phyloP scores from a whole-genome alignment of 139 green algal genomes.

The Dunaliella primolecta region DNA sequence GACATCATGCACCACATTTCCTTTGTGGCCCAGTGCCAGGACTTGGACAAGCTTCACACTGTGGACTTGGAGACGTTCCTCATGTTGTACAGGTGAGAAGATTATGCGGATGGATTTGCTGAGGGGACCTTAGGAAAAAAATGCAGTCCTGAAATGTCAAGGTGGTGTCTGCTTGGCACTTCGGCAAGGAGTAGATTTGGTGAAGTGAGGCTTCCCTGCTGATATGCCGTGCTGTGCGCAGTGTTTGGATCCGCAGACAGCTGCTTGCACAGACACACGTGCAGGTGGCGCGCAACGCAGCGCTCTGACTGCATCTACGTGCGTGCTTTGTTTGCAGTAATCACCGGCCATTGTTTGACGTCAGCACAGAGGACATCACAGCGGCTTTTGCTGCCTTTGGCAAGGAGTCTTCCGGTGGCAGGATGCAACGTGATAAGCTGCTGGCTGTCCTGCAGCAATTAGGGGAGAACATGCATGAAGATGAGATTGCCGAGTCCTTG shows the following conservation, averaged over 20 bases:
- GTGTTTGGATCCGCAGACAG: no score
- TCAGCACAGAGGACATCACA: constrained; percentile 42
- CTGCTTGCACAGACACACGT: neutral
- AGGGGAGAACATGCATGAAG: constrained; percentile 49
- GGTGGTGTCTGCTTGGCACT: no score
- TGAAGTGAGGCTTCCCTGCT: no score
- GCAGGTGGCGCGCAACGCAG: no score
- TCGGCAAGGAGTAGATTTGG: no score
- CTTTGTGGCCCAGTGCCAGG: constrained; percentile 29
- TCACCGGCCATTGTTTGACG: constrained; percentile 56
- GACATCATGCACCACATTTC: constrained; percentile 40
- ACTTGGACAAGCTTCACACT: constrained; percentile 27
- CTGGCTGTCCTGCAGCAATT: constrained; percentile 37
- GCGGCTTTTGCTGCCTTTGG: constrained; percentile 53
- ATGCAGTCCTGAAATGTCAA: no score
- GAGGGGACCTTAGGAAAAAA: no score
- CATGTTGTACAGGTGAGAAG: constrained; percentile 42
- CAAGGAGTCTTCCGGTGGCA: constrained; percentile 17
- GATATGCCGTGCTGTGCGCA: no score
- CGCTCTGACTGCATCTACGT: no score
- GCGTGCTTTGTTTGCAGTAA: constrained; percentile 30
- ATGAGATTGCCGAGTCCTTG: constrained; percentile 40
- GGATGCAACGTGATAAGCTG: constrained; percentile 35
- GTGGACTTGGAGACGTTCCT: constrained; percentile 61
- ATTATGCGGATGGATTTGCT: no score